Evolutionary conservation across 1,284 basidiomycete species (phyloP).

Genomic region (Bjerkandera adusta): DNA sequence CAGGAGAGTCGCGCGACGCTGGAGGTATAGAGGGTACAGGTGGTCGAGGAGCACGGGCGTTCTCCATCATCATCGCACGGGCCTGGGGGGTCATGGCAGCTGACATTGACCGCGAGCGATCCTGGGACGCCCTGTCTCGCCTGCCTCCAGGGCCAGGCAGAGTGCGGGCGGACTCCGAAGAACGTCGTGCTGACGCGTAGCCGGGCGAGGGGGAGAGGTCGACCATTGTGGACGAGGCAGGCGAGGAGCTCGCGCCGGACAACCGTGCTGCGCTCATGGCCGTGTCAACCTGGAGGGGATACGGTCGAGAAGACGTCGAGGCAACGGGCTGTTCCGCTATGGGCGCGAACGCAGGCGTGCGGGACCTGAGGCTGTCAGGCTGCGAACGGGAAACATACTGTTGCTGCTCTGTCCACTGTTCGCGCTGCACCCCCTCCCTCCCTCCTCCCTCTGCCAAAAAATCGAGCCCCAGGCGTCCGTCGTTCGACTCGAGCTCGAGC

Average conservation of each 20-base stretch:
- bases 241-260: conserved; percentile 45
- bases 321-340: conserved; percentile 22
- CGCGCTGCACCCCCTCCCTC: conserved; percentile 54
- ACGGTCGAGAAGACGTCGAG: conserved; percentile 36
- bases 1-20: conserved; percentile 45
- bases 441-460: conserved; percentile 40
- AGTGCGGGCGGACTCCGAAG: conserved; percentile 54
- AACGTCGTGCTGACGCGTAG: conserved; percentile 38
- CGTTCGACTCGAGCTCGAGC: conserved; percentile 48
- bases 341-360: conserved; percentile 22
- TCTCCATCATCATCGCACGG: conserved; percentile 29
- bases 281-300: conserved; percentile 49
- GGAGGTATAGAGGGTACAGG: conserved; percentile 33
- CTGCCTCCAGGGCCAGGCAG: conserved; percentile 44
- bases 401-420: conserved; percentile 46
- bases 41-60: conserved; percentile 35
- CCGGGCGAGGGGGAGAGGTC: conserved; percentile 37
- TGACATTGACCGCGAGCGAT: conserved; percentile 76
- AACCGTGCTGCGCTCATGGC: conserved; percentile 33
- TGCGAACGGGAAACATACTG: conserved; percentile 21
- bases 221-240: conserved; percentile 49
- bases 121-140: conserved; percentile 56
- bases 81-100: conserved; percentile 45
- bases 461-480: conserved; percentile 54
- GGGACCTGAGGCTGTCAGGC: conserved; percentile 27